Evolutionary conservation across 2,329 filamentous ascomycete genomes (phyloP).

Genomic region (Lecanosticta acicola): DNA sequence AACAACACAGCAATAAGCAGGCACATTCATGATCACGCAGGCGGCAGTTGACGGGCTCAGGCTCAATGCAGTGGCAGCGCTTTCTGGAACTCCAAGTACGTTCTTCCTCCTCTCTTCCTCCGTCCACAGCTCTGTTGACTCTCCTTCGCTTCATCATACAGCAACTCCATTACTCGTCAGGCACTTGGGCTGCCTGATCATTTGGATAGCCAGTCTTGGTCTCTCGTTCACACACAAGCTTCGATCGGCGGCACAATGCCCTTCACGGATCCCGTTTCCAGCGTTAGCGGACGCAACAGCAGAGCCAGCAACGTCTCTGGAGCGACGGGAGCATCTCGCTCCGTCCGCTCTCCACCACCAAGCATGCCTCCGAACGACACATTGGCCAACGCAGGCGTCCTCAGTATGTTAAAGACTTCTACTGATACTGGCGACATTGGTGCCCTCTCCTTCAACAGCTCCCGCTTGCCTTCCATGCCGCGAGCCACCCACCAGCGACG

Average conservation of each 20-base stretch:
- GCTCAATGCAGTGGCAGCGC: background rate
- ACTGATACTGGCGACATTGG: conserved; percentile 46
- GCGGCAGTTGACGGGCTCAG: no score
- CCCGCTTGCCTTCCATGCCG: conserved; percentile 35
- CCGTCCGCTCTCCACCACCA: conserved; percentile 27
- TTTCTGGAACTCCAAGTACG: background rate
- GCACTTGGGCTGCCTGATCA: conserved; percentile 20
- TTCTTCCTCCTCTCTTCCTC: conserved; percentile 1
- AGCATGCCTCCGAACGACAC: conserved; percentile 28
- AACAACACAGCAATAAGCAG: background rate
- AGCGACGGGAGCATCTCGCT: conserved; percentile 27
- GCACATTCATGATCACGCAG: background rate
- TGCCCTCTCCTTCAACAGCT: conserved; percentile 35
- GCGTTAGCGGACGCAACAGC: conserved; percentile 44
- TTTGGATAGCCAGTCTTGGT: conserved; percentile 30
- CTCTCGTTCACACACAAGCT: conserved; percentile 24
- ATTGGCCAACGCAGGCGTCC: conserved; percentile 38
- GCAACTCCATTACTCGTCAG: conserved; percentile 20
- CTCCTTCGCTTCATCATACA: conserved; percentile 12
- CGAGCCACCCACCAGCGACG: conserved; percentile 34
- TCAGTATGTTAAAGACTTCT: conserved; percentile 47
- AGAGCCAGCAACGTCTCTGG: conserved; percentile 43
- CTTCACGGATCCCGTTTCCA: conserved; percentile 41
- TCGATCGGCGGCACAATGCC: conserved; percentile 38
- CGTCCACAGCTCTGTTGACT: conserved; percentile 7